Conservation (phyloP, 768 basidiomycete genomes). For the Pleurotus pulmonarius region DNA sequence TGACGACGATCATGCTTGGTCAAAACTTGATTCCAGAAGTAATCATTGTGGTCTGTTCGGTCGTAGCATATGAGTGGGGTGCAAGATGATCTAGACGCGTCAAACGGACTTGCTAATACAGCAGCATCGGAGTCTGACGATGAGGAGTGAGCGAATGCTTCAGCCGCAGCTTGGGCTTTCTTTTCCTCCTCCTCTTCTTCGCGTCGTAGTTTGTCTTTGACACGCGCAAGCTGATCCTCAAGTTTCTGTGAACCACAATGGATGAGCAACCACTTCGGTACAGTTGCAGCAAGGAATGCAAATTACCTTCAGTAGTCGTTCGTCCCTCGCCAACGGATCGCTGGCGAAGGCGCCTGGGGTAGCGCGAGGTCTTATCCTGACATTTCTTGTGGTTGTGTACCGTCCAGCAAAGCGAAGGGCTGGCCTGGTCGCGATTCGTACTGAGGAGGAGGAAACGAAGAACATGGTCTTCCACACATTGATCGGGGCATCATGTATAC, state of each 20-base stretch:
- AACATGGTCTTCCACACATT: not conserved
- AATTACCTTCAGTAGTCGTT: slow-evolving; percentile 22
- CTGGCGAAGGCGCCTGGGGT: not conserved
- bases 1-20: not conserved
- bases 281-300: not conserved
- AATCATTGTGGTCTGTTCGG: slow-evolving; percentile 1
- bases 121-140: not conserved
- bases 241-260: slow-evolving; percentile 18
- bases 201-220: slow-evolving; percentile 18
- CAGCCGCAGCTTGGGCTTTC: slow-evolving; percentile 14
- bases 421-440: not conserved
- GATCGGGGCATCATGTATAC: too few species aligned
- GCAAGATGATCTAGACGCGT: too few species aligned
- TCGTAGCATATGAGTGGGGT: not conserved
- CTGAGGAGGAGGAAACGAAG: not conserved
- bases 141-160: slow-evolving; percentile 5
- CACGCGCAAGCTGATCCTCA: slow-evolving; percentile 22
- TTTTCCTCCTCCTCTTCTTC: slow-evolving; percentile 20
- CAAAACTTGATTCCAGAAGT: slow-evolving; percentile 7
- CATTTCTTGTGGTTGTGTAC: not conserved
- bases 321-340: slow-evolving; percentile 19
- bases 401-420: not conserved
- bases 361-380: not conserved
- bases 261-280: not conserved
- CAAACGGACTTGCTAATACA: slow-evolving; percentile 2